Evolutionary conservation across 257 asterid genomes (phyloP), one percentile per base, ranked within the genome.

Genomic region (Ehretia macrophylla): DNA sequence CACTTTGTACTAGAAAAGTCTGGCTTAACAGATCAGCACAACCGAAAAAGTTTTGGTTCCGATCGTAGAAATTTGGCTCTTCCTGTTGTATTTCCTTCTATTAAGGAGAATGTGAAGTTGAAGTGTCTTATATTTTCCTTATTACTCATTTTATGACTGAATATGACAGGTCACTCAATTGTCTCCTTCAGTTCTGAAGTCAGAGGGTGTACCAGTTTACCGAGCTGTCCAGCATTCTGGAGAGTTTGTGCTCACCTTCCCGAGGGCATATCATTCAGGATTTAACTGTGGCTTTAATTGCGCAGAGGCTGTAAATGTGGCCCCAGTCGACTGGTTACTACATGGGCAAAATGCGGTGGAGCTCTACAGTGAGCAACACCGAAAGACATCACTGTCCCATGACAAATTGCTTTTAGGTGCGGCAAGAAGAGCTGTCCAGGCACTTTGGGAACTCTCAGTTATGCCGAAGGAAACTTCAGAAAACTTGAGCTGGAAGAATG

Each of bases 251-350:
- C 81, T 87, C 45, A 87, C 94, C 57, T 87, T 85, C 67, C 96
- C 95, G 14, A 83, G 92, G 72, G 96, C 96, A 38, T 87, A 87
- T 75, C 96, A 87, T 52, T 71, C 89, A 53, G 94, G 96, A 49
- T 87, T 87, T 80, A 87, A 85, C 71, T 77, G 89, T 59, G 96
- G 96, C 56, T 87, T 87, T 70, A 87, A 87, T 61, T 87, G 94
- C 60, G 96, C 96, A 0, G 96, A 87, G 79, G 96, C 96, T 17
- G 96, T 87, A 38, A 87, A 87, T 51, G 91, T 87, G 72, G 96
- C 92, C 12, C 96, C 96, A 1, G 69, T 85, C 20, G 95, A 87
- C 71, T 87, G 96, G 96, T 78, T 87, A 56, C 73, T 61, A 47
- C 91, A 87, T 64, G 96, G 96, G 47, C 87, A 80, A 68, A 75